phyloP scores from a whole-genome alignment of 163 green algal genomes.

The Chloromonas sp. region DNA sequence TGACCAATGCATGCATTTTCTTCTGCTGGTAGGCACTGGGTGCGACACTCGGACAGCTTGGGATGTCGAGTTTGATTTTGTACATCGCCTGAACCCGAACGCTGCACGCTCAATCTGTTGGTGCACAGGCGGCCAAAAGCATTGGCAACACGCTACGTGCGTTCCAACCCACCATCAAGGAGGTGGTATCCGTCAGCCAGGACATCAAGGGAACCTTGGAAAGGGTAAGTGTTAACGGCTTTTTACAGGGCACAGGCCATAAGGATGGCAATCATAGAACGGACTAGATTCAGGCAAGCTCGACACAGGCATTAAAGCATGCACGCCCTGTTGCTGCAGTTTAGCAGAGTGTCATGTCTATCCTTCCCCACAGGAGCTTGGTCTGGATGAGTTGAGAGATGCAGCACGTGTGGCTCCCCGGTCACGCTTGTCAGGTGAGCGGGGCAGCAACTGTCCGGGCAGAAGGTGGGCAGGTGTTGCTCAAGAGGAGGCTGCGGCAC shows the following conservation, averaged over 20 bases:
- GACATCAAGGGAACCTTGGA: conserved; percentile 87
- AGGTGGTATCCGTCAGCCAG: conserved; percentile 77
- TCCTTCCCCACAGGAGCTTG: conserved; percentile 66
- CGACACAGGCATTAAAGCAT: background rate
- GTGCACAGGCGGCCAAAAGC: conserved; percentile 73
- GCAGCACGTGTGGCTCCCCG: conserved; percentile 28
- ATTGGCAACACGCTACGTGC: conserved; percentile 62
- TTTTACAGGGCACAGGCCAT: background rate
- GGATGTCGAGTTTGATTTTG: too few relatives aligned
- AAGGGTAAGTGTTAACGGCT: conserved; percentile 17
- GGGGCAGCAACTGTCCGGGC: background rate
- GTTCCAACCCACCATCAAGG: conserved; percentile 88
- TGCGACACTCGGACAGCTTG: too few relatives aligned
- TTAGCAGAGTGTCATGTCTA: background rate
- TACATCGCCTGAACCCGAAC: too few relatives aligned
- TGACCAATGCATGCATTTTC: too few relatives aligned
- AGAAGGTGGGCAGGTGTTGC: too few relatives aligned
- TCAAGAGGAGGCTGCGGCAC: too few relatives aligned
- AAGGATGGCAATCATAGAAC: background rate
- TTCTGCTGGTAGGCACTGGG: background rate
- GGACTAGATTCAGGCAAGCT: background rate
- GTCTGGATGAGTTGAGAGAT: conserved; percentile 77
- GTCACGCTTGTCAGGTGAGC: background rate
- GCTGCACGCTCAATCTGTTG: background rate
- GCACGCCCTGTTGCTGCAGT: background rate